Evolutionary conservation across 805 yeast species (phyloP), one percentile per base, ranked within the genome.

Genomic region (Candida qinlingensis): DNA sequence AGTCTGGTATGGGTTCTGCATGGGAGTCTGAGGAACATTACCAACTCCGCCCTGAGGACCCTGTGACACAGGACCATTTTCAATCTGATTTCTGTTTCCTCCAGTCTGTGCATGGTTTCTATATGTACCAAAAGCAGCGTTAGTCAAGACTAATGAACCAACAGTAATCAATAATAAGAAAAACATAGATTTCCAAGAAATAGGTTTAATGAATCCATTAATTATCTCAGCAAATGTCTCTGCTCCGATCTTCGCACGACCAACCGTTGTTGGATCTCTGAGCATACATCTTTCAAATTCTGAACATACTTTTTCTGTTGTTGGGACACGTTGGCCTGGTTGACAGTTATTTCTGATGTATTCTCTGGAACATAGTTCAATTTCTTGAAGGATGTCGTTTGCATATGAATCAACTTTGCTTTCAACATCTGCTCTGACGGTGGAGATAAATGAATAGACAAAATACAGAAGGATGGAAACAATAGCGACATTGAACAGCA

Each of bases 201-300:
- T 83, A 3, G 87, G 85, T 49, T 75, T 78, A 26, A 87, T 67
- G 58, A 88, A 88, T 2, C 90, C 81, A 65, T 89, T 86, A 41
- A 89, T 70, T 7, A 87, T 85, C 53, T 85, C 92, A 1, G 95
- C 96, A 56, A 88, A 74, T 0, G 92, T 83, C 61, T 84, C 90
- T 0, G 95, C 95, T 42, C 90, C 81, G 47, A 89, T 75, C 51
- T 74, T 75, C 1, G 92, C 86, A 43, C 80, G 75, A 4, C 87
- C 91, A 10, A 83, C 74, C 1, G 65, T 66, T 4, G 77, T 75
- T 8, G 96, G 91, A 53, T 88, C 92, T 43, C 82, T 69, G 56
- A 82, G 79, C 90, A 88, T 87, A 64, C 99, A 94, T 49, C 75
- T 76, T 52, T 79, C 84, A 94, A 96, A 88, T 35, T 72, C 73